Evolutionary conservation across 306 rosid species (phyloP).

Genomic region (Betula pendula): DNA sequence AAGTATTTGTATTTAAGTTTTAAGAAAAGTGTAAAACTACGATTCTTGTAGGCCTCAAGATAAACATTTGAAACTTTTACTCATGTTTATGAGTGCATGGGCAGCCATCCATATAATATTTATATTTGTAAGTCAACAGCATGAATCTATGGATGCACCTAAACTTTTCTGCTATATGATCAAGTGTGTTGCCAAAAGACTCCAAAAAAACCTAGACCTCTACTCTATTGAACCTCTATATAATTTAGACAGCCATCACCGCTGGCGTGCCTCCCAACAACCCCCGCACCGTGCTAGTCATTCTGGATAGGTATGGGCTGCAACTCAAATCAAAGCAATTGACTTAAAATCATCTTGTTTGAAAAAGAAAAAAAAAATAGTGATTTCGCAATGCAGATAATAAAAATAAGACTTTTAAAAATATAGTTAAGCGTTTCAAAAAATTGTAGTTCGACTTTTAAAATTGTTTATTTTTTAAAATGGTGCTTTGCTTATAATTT

Average conservation of each 20-base stretch:
- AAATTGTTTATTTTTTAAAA: no score
- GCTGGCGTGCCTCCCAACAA: slow-evolving; percentile 24
- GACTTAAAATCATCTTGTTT: no score
- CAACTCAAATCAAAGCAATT: background rate
- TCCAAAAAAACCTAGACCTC: background rate
- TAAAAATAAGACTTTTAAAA: no score
- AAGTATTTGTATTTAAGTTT: no score
- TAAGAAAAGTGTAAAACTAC: no score
- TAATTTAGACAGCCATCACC: background rate
- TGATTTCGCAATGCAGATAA: no score
- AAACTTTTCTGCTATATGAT: background rate
- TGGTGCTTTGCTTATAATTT: no score
- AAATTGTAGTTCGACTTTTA: no score
- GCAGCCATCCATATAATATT: background rate
- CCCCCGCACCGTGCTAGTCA: background rate
- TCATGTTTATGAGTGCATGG: background rate
- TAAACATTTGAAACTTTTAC: background rate
- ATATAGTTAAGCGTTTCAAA: no score
- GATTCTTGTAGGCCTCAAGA: background rate
- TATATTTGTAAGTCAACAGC: background rate
- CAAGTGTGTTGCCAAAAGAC: background rate
- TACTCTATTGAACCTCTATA: background rate
- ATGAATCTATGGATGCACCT: background rate
- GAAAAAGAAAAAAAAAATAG: no score
- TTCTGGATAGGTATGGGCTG: no score